phyloP scores from a whole-genome alignment of 2,329 filamentous ascomycete genomes.

The Incumbomyces lentus region DNA sequence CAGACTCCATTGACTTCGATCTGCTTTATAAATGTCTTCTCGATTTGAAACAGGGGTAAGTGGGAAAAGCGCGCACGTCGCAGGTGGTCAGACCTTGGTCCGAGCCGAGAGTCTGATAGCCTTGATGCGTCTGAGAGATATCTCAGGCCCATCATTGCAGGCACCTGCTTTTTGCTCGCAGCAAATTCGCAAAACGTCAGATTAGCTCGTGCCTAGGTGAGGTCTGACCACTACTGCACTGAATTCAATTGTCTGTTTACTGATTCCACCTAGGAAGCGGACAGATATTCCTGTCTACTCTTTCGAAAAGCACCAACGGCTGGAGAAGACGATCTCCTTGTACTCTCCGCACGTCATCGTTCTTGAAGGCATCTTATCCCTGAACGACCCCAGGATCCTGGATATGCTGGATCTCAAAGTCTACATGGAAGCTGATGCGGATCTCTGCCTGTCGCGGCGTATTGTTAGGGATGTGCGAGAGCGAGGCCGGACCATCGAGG shows the following conservation, averaged over 20 bases:
- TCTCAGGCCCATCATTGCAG: conserved; percentile 10
- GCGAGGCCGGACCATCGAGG: conserved; percentile 81
- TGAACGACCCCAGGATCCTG: conserved; percentile 77
- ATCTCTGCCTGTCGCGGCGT: conserved; percentile 82
- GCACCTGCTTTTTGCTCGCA: conserved; percentile 15
- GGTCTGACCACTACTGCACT: background rate
- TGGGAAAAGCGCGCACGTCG: no score
- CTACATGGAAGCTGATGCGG: conserved; percentile 90
- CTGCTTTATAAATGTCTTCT: conserved; percentile 65
- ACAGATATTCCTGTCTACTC: conserved; percentile 92
- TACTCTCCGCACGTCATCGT: conserved; percentile 96
- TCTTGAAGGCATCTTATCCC: conserved; percentile 87
- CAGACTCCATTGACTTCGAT: conserved; percentile 91
- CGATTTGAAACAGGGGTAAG: conserved; percentile 85
- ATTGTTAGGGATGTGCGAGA: conserved; percentile 80
- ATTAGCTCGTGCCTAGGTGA: background rate
- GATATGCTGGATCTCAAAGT: conserved; percentile 93
- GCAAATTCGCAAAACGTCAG: conserved; percentile 27
- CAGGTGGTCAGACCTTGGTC: conserved; percentile 3
- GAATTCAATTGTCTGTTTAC: background rate
- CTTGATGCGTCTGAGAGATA: background rate
- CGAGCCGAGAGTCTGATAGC: background rate
- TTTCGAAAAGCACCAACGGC: conserved; percentile 77
- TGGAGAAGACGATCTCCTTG: conserved; percentile 70
- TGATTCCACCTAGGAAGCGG: conserved; percentile 13